A percentile compares a stretch with the other conserved stretches of the same genome.
Evolutionary conservation across 352 stramenopile genomes (phyloP).

Genomic region (Phytophthora uliginosa): DNA sequence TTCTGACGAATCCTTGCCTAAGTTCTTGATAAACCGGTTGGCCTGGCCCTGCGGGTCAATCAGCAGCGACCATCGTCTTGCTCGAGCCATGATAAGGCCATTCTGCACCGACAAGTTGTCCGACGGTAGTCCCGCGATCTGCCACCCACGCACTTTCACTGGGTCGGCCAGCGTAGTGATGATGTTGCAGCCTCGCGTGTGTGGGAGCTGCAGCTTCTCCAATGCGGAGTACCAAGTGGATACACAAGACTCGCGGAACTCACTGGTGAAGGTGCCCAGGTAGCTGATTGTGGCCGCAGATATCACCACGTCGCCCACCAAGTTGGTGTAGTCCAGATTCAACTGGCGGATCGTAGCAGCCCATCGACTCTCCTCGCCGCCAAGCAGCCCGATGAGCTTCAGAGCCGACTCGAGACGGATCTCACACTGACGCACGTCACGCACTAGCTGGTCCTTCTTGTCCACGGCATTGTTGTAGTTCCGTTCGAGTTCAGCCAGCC

Average conservation of each 20-base stretch:
- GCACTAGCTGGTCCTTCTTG: constrained; percentile 89
- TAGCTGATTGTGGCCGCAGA: constrained; percentile 95
- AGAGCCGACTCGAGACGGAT: constrained; percentile 91
- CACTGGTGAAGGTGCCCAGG: constrained; percentile 93
- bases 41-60: constrained; percentile 95
- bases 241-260: constrained; percentile 92
- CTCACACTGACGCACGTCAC: constrained; percentile 85
- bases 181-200: constrained; percentile 88
- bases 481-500: constrained; percentile 90
- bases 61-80: constrained; percentile 90
- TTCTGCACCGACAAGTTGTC: constrained; percentile 95
- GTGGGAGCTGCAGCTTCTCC: constrained; percentile 74
- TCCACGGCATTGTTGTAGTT: constrained; percentile 91
- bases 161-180: constrained; percentile 92
- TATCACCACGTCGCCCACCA: constrained; percentile 94
- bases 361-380: constrained; percentile 93
- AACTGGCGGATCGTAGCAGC: constrained; percentile 88
- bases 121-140: constrained; percentile 92
- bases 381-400: constrained; percentile 92
- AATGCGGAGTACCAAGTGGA: constrained; percentile 87
- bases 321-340: constrained; percentile 83
- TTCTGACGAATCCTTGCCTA: constrained; percentile 87
- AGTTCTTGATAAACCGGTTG: constrained; percentile 95
- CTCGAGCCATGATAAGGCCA: constrained; percentile 93
- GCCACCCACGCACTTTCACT: constrained; percentile 92